Percentiles rank a stretch among this genome's conserved stretches.
Evolutionary conservation across 1,139 yeast genomes (phyloP).

Genomic region (Nakaseomyces bracarensis): DNA sequence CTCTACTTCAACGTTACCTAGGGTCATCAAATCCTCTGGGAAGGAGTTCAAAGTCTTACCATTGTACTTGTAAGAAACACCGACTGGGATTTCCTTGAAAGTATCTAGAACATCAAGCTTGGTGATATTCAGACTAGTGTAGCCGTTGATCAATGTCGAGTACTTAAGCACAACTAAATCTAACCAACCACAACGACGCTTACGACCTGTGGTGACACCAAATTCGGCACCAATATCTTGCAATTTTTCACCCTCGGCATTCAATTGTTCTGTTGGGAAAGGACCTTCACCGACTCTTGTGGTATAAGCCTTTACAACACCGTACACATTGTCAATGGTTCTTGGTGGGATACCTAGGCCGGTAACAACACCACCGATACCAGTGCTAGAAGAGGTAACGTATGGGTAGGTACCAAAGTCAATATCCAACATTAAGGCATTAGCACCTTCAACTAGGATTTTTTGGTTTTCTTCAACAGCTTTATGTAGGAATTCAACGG

Average conservation of each 20-base stretch:
- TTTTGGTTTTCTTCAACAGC: conserved; percentile 73
- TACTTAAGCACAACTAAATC: conserved; percentile 91
- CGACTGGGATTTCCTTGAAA: conserved; percentile 81
- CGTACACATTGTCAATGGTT: conserved; percentile 69
- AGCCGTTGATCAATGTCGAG: conserved; percentile 86
- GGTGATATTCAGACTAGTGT: conserved; percentile 88
- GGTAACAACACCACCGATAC: conserved; percentile 96
- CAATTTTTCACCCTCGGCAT: conserved; percentile 74
- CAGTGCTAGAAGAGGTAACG: conserved; percentile 92
- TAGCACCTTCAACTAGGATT: conserved; percentile 94
- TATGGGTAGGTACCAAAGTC: conserved; percentile 98
- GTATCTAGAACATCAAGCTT: conserved; percentile 90
- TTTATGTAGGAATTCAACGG: conserved; percentile 80
- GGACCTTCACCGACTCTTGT: conserved; percentile 99
- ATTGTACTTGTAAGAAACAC: conserved; percentile 66
- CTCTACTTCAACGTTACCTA: conserved; percentile 85
- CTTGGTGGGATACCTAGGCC: conserved; percentile 94
- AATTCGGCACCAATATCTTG: conserved; percentile 90
- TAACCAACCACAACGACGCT: conserved; percentile 99
- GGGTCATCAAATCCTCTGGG: conserved; percentile 82
- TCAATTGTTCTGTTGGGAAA: conserved; percentile 95
- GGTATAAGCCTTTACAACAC: conserved; percentile 97
- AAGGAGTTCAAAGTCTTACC: conserved; percentile 69
- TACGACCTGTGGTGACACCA: conserved; percentile 99
- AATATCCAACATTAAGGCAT: conserved; percentile 93